Conservation (phyloP, 192 early-diverging fungal species). For the Radiomyces spectabilis region DNA sequence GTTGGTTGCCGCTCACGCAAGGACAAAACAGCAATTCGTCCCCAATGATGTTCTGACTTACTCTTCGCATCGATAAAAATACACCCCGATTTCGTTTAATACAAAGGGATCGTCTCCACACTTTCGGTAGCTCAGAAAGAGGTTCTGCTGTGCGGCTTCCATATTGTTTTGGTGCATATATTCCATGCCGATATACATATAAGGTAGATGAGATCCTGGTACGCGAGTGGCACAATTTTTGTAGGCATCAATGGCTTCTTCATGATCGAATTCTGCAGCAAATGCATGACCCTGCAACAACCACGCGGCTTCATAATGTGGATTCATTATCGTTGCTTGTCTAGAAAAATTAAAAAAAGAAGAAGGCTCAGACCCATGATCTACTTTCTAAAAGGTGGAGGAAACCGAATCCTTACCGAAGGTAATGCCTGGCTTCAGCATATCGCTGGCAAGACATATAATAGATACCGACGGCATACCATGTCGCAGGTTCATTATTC, state of each 20-base stretch:
- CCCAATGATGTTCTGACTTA: slow-evolving; percentile 28
- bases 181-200: slow-evolving; percentile 74
- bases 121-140: slow-evolving; percentile 38
- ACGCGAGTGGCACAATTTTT: slow-evolving; percentile 51
- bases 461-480: slow-evolving; percentile 79
- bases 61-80: slow-evolving; percentile 42
- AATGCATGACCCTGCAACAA: slow-evolving; percentile 78
- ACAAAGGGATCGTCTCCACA: slow-evolving; percentile 60
- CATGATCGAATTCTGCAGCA: slow-evolving; percentile 63
- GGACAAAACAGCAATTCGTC: background rate
- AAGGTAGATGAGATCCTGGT: slow-evolving; percentile 65
- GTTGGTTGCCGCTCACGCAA: too few species aligned
- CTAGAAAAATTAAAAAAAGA: slow-evolving; percentile 20
- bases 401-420: slow-evolving; percentile 24
- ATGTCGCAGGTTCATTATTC: slow-evolving; percentile 51
- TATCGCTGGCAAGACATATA: slow-evolving; percentile 54
- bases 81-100: slow-evolving; percentile 65
- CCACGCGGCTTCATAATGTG: slow-evolving; percentile 63
- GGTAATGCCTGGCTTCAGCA: slow-evolving; percentile 57
- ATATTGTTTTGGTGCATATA: slow-evolving; percentile 53
- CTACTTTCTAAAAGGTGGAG: background rate
- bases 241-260: slow-evolving; percentile 73
- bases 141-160: slow-evolving; percentile 52
- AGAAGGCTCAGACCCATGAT: background rate
- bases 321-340: slow-evolving; percentile 55